Conservation (phyloP, 2,329 filamentous ascomycete species). For the Plenodomus tracheiphilus region DNA sequence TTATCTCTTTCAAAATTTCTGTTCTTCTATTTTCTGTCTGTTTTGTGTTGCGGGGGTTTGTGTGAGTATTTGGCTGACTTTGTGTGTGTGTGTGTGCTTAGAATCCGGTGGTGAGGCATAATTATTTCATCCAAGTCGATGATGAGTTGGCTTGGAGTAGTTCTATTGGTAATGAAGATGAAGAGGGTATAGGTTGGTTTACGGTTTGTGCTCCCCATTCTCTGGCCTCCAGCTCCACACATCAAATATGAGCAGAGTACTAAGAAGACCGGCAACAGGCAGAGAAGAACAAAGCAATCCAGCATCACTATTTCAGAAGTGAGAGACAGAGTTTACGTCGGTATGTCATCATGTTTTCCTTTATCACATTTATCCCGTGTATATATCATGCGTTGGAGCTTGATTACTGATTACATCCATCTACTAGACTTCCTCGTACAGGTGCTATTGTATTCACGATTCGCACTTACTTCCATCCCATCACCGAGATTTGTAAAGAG, state of each 20-base stretch:
- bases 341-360: conserved; percentile 16
- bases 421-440: conserved; percentile 47
- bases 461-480: conserved; percentile 75
- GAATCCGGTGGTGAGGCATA: conserved; percentile 69
- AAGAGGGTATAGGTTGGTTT: conserved; percentile 67
- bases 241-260: too few relatives aligned
- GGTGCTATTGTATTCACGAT: conserved; percentile 71
- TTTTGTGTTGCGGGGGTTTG: conserved; percentile 56
- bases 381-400: too few relatives aligned
- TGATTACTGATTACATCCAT: too few relatives aligned
- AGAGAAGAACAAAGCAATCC: conserved; percentile 71
- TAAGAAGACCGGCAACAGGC: too few relatives aligned
- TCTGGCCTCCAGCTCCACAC: too few relatives aligned
- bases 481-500: conserved; percentile 69
- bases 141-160: conserved; percentile 74
- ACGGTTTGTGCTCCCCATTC: too few relatives aligned
- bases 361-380: too few relatives aligned
- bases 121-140: conserved; percentile 89
- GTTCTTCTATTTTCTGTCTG: conserved; percentile 41
- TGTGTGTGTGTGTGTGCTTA: too few relatives aligned
- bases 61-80: too few relatives aligned
- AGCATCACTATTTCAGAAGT: conserved; percentile 76
- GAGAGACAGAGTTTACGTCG: conserved; percentile 73
- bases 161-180: conserved; percentile 76
- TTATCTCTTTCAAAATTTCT: too few relatives aligned